These are phyloP conservation scores for Cryphonectria carpinicola DNA, from an alignment of 2,329 filamentous ascomycete genomes.

Conservation along the genomic window DNA sequence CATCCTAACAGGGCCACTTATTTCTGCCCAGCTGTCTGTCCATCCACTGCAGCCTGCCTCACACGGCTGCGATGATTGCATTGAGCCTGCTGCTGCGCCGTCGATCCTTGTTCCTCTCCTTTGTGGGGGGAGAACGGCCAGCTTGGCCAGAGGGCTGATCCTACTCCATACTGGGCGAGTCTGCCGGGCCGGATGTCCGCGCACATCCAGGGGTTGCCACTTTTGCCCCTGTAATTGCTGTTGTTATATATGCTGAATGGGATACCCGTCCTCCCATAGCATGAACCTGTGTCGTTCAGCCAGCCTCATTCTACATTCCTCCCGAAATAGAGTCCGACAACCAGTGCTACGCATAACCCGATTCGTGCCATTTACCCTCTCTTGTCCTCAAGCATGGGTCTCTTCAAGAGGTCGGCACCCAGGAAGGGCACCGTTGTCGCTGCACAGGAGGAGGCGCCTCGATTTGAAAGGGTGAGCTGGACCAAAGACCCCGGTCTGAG, in stretches of 20 bases:
- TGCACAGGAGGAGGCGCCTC: slow-evolving; percentile 53
- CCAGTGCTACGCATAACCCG: not conserved
- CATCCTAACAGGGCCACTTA: not conserved
- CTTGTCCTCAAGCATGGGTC: slow-evolving; percentile 32
- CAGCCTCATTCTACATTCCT: slow-evolving; percentile 3
- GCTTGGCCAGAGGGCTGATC: slow-evolving; percentile 19
- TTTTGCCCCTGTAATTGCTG: not conserved
- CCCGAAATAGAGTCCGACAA: slow-evolving; percentile 9
- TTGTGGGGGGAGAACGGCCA: not conserved
- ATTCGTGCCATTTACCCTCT: not conserved
- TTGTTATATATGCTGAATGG: slow-evolving; percentile 23
- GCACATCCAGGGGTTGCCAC: not conserved
- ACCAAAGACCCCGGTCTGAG: slow-evolving; percentile 58
- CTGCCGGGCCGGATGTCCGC: slow-evolving; percentile 24
- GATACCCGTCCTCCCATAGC: not conserved
- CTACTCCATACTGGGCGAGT: slow-evolving; percentile 13
- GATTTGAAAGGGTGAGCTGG: slow-evolving; percentile 56
- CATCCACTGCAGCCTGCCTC: not conserved
- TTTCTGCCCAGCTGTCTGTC: not conserved
- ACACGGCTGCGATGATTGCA: slow-evolving; percentile 3
- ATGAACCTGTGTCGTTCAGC: not conserved
- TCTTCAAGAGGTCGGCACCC: slow-evolving; percentile 35
- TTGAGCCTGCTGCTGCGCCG: slow-evolving; percentile 22
- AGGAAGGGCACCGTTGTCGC: slow-evolving; percentile 31
- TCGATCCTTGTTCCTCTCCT: slow-evolving; percentile 15